A percentile compares a stretch with the other conserved stretches of the same genome.
These are phyloP conservation scores for Pseudohalonectria lignicola DNA, from an alignment of 2,329 filamentous ascomycete species.

Conservation along the genomic window DNA sequence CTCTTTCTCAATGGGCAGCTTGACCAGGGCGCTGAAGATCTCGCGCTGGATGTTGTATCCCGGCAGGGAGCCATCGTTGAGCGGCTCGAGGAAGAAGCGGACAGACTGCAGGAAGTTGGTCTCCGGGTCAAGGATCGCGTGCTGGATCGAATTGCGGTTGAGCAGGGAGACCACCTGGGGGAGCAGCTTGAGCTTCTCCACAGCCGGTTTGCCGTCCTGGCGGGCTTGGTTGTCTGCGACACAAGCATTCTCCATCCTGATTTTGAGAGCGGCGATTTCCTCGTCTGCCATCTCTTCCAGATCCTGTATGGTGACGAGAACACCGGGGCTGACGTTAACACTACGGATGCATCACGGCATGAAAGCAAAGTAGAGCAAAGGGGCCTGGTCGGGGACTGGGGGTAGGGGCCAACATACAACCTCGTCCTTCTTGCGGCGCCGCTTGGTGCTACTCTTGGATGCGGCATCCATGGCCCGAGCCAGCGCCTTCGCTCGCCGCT, in stretches of 20 bases:
- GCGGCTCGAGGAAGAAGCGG: constrained; percentile 92
- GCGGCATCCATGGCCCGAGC: constrained; percentile 83
- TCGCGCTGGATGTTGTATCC: constrained; percentile 97
- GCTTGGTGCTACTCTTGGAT: constrained; percentile 67
- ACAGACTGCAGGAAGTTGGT: constrained; percentile 91
- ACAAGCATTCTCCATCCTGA: constrained; percentile 84
- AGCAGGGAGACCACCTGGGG: constrained; percentile 81
- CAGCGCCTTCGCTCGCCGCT: constrained; percentile 72
- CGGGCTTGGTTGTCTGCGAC: constrained; percentile 78
- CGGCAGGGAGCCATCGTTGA: constrained; percentile 86
- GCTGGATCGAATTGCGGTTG: constrained; percentile 78
- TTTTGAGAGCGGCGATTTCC: constrained; percentile 77
- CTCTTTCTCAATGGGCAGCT: constrained; percentile 84
- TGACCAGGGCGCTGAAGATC: constrained; percentile 69
- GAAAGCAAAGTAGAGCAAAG: too few species aligned
- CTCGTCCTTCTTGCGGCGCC: constrained; percentile 73
- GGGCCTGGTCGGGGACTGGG: too few species aligned
- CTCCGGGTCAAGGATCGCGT: constrained; percentile 83
- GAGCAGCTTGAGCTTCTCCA: constrained; percentile 88
- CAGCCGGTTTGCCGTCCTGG: constrained; percentile 66
- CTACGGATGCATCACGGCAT: too few species aligned
- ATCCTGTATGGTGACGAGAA: too few species aligned
- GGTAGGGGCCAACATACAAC: constrained; percentile 59
- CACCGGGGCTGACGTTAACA: too few species aligned
- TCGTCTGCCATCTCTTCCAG: constrained; percentile 84